Percentiles rank a stretch among this genome's conserved stretches.
Evolutionary conservation across 352 stramenopile genomes (phyloP).

Genomic region (Phytophthora idaei): DNA sequence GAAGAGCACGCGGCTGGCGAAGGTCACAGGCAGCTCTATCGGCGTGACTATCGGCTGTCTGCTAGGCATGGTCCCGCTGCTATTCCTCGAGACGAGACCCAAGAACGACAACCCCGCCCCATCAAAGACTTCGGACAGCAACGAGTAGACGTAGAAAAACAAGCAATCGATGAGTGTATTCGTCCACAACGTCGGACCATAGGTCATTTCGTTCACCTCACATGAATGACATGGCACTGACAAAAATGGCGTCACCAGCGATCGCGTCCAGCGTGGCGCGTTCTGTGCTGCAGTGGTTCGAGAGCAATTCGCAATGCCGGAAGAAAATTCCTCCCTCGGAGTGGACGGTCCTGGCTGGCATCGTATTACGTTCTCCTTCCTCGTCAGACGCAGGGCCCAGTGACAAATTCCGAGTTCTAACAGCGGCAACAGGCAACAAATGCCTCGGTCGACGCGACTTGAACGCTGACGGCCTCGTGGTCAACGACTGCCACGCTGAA

Average conservation of each 20-base stretch:
- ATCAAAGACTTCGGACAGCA: background rate
- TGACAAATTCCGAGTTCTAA: constrained; percentile 51
- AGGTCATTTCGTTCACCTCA: constrained; percentile 14
- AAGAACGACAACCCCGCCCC: constrained; percentile 9
- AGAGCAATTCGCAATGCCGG: constrained; percentile 43
- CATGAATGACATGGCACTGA: constrained; percentile 14
- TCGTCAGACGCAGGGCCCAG: background rate
- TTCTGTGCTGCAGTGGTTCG: constrained; percentile 70
- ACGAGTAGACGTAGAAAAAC: constrained; percentile 7
- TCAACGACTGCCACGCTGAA: constrained; percentile 95
- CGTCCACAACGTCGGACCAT: background rate
- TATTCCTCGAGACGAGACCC: constrained; percentile 75
- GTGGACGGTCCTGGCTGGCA: constrained; percentile 68
- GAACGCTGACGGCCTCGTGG: constrained; percentile 70
- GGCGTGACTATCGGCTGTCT: constrained; percentile 80
- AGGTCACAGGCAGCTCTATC: constrained; percentile 68
- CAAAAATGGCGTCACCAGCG: constrained; percentile 23
- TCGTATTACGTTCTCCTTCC: constrained; percentile 45
- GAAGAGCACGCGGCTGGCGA: constrained; percentile 66
- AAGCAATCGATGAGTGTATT: background rate
- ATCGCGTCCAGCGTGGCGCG: constrained; percentile 40
- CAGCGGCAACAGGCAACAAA: constrained; percentile 74
- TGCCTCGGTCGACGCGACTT: constrained; percentile 77
- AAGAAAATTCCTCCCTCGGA: constrained; percentile 64
- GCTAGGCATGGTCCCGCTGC: constrained; percentile 73